Percentiles rank a stretch among this genome's conserved stretches.
These are phyloP conservation scores for Rubia peregrina DNA, from an alignment of 305 asterid genomes.

Conservation along the genomic window DNA sequence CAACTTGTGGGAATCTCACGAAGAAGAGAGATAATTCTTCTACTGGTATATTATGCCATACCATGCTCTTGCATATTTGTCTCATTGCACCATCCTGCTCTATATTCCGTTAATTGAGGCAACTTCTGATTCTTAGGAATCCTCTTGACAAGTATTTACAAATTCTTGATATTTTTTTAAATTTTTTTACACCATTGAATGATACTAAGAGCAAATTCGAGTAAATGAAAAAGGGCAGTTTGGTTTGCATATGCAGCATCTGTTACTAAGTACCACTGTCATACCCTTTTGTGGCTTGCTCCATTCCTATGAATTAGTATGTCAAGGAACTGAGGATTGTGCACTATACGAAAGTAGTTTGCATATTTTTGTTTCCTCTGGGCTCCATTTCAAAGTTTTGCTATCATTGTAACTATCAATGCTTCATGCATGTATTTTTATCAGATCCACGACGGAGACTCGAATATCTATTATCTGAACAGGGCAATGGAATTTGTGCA, in stretches of 20 bases:
- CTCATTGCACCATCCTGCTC: no score
- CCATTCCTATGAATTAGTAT: neutral
- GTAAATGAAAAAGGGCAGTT: neutral
- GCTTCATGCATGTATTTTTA: neutral
- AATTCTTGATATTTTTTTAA: neutral
- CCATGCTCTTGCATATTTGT: neutral
- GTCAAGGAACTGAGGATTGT: neutral
- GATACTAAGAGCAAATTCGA: neutral
- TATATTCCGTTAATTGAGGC: no score
- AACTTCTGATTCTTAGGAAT: neutral
- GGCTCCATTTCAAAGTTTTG: neutral
- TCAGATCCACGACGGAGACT: constrained; percentile 66
- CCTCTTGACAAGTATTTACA: neutral
- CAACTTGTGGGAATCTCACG: constrained; percentile 26
- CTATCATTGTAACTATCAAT: neutral
- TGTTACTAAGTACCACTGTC: neutral
- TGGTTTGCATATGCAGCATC: neutral
- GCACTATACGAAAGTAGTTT: neutral
- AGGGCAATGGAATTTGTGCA: constrained; percentile 70
- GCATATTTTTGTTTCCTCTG: neutral
- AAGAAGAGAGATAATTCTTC: constrained; percentile 20
- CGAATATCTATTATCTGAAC: constrained; percentile 55
- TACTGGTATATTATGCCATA: constrained; percentile 22
- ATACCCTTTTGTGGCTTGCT: neutral
- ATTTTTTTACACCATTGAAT: no score